Conservation (phyloP, 306 rosid genomes). For the Sesbania bispinosa region DNA sequence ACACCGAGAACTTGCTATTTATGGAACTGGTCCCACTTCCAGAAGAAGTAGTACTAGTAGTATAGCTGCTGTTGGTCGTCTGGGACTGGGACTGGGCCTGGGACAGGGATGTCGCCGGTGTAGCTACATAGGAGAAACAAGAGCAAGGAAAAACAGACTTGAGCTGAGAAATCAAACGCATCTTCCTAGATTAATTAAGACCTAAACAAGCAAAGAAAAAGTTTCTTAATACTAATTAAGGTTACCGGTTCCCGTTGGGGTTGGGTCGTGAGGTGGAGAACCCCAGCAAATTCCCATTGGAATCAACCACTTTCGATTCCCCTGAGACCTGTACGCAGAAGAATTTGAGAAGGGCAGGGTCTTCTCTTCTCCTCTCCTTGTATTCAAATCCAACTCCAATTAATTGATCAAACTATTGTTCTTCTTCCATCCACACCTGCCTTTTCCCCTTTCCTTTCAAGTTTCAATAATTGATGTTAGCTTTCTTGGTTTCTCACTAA, state of each 20-base stretch:
- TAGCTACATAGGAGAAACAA: background rate
- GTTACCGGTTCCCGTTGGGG: conserved; percentile 42
- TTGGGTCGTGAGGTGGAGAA: conserved; percentile 32
- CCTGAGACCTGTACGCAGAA: background rate
- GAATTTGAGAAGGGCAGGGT: background rate
- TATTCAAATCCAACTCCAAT: background rate
- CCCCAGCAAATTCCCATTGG: conserved; percentile 88
- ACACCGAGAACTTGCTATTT: conserved; percentile 60
- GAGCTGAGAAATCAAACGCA: background rate
- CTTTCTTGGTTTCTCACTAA: background rate
- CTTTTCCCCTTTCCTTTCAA: background rate
- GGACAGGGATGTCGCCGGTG: conserved; percentile 44
- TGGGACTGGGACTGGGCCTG: background rate
- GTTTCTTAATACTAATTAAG: conserved; percentile 14
- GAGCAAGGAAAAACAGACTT: background rate
- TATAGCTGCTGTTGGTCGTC: conserved; percentile 41
- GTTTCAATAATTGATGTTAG: conserved; percentile 17
- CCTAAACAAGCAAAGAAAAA: background rate
- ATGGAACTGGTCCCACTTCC: conserved; percentile 46
- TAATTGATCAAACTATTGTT: background rate
- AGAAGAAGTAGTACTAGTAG: conserved; percentile 43
- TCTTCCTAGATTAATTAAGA: background rate
- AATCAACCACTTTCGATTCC: background rate
- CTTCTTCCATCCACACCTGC: background rate
- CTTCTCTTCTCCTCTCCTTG: background rate